These are phyloP conservation scores for Fusarium dlaminii DNA, from an alignment of 2,329 filamentous ascomycete species.

Conservation along the genomic window DNA sequence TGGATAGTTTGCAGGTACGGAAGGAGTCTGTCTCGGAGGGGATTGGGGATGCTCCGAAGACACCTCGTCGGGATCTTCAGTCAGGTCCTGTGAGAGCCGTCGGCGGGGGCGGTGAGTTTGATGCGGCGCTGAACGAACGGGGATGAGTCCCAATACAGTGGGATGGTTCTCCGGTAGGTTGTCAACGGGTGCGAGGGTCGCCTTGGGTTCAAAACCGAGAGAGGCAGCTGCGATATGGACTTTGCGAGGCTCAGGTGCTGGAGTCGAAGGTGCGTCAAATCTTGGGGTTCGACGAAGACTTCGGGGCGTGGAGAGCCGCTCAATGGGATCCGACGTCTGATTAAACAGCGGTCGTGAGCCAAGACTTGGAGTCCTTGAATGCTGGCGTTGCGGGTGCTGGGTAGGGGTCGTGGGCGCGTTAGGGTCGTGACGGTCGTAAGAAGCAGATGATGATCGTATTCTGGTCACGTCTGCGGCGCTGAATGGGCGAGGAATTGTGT, in stretches of 20 bases:
- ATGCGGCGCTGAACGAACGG: constrained; percentile 55
- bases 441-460: constrained; percentile 50
- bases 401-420: constrained; percentile 57
- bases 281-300: constrained; percentile 62
- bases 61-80: constrained; percentile 56
- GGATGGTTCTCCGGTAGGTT: constrained; percentile 37
- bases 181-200: constrained; percentile 39
- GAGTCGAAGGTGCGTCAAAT: constrained; percentile 57
- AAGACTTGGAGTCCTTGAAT: constrained; percentile 34
- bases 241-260: constrained; percentile 49
- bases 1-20: constrained; percentile 46
- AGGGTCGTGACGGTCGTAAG: constrained; percentile 66
- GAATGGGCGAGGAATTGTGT: constrained; percentile 34
- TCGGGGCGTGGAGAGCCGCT: constrained; percentile 57
- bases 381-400: constrained; percentile 60
- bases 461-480: constrained; percentile 58
- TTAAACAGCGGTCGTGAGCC: constrained; percentile 31
- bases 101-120: constrained; percentile 43
- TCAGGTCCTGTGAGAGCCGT: constrained; percentile 60
- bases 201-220: constrained; percentile 58
- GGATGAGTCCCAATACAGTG: constrained; percentile 41
- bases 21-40: constrained; percentile 39
- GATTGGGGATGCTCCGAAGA: constrained; percentile 46
- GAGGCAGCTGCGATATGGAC: constrained; percentile 60
- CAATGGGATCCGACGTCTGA: constrained; percentile 50